Evolutionary conservation across 768 basidiomycete species (phyloP), one percentile per base, ranked within the genome.

Genomic region (Hypholoma fasciculare): DNA sequence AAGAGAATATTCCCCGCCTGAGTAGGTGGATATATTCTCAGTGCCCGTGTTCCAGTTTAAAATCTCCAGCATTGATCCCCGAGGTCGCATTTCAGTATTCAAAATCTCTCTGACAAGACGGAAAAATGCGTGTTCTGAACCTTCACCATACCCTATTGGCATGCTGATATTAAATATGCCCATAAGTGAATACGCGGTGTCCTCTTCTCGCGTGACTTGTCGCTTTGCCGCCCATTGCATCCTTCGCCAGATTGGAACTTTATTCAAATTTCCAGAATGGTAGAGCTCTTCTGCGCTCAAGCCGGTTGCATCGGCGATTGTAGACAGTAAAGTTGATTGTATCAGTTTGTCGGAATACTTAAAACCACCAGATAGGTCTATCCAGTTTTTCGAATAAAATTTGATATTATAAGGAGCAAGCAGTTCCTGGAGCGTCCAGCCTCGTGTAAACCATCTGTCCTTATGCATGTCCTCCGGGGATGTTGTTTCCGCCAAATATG

Each of bases 161-260:
- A 53, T 40, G 16, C 38, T 53, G 20, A 53, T 38, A 14, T 43
- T 26, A 20, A 53, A 53, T 16, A 53, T 53, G 0, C 52, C 52
- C 52, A 53, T 53, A 8, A 53, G 52, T 4, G 52, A 53, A 53
- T 53, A 53, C 4, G 52, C 52, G 7, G 23, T 27, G 40, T 53
- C 52, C 36, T 53, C 52, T 27, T 26, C 52, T 12, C 40, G 38
- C 2, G 52, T 53, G 16, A 53, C 52, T 4, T 53, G 26, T 9
- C 52, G 52, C 12, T 53, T 26, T 1, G 52, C 52, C 17, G 52
- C 52, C 52, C 52, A 53, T 14, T 53, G 52, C 52, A 53, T 53
- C 7, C 17, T 39, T 14, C 52, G 52, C n/a, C 36, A 52, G 9
- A 52, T 39, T 3, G 51, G 38, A 42, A 40, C 23, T 2, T 12